Conservation (phyloP, 805 yeast genomes). For the Yamadazyma scolyti region DNA sequence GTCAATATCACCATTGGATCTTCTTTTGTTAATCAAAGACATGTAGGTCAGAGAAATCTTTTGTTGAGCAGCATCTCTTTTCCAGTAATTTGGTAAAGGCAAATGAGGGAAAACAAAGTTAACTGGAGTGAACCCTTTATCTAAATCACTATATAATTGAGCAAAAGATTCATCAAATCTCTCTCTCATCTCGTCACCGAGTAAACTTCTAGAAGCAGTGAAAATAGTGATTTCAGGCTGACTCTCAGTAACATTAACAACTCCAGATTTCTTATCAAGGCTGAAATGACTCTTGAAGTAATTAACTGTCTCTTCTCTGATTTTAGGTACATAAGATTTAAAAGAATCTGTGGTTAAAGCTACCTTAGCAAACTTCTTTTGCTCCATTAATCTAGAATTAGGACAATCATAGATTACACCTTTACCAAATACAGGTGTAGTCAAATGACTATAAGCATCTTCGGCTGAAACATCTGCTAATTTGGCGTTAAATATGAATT, state of each 20-base stretch:
- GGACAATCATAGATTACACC: conserved; percentile 98
- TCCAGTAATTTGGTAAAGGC: conserved; percentile 81
- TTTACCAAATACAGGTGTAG: conserved; percentile 99
- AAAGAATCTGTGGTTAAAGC: conserved; percentile 86
- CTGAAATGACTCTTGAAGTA: conserved; percentile 56
- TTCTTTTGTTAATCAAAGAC: conserved; percentile 71
- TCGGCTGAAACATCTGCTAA: conserved; percentile 90
- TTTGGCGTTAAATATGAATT: conserved; percentile 89
- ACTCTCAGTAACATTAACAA: conserved; percentile 66
- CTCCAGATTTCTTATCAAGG: conserved; percentile 46
- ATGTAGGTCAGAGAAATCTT: conserved; percentile 78
- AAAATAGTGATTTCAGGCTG: conserved; percentile 96
- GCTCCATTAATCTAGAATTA: conserved; percentile 92
- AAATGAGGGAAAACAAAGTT: conserved; percentile 94
- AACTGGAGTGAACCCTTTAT: conserved; percentile 93
- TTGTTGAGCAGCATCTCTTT: conserved; percentile 84
- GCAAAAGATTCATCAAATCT: conserved; percentile 83
- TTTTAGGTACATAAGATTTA: conserved; percentile 80
- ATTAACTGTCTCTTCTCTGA: conserved; percentile 68
- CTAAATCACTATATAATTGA: conserved; percentile 80
- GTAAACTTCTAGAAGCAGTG: conserved; percentile 88
- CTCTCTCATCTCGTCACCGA: conserved; percentile 88
- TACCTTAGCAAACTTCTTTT: conserved; percentile 91
- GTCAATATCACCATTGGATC: conserved; percentile 66
- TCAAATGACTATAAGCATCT: conserved; percentile 90